Conservation (phyloP, 192 early-diverging fungal genomes). For the Chytriomyces sp. region DNA sequence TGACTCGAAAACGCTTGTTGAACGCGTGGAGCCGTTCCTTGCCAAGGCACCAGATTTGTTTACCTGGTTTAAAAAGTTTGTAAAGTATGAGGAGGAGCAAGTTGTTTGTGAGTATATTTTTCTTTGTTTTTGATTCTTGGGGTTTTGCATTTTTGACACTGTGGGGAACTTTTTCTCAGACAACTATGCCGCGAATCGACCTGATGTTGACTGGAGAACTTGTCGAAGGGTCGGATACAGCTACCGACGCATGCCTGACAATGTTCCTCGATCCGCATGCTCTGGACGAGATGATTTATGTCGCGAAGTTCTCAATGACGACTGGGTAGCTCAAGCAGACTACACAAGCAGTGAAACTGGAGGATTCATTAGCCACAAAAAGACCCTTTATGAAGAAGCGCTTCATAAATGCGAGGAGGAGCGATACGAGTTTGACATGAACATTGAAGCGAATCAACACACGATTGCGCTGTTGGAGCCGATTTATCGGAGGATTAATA, state of each 20-base stretch:
- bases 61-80: constrained; percentile 91
- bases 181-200: constrained; percentile 65
- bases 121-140: background rate
- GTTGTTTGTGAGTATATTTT: constrained; percentile 62
- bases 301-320: constrained; percentile 95
- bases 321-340: constrained; percentile 91
- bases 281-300: constrained; percentile 92
- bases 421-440: constrained; percentile 96
- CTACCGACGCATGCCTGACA: constrained; percentile 71
- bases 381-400: constrained; percentile 92
- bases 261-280: constrained; percentile 62
- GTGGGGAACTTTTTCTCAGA: constrained; percentile 46
- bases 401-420: constrained; percentile 96
- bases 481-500: constrained; percentile 81
- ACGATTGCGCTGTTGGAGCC: constrained; percentile 90
- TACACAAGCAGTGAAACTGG: constrained; percentile 82
- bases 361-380: constrained; percentile 88
- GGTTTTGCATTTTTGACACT: no score
- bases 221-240: constrained; percentile 72
- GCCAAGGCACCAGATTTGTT: constrained; percentile 83
- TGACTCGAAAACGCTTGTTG: constrained; percentile 80
- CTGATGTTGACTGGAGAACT: constrained; percentile 67
- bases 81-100: constrained; percentile 81
- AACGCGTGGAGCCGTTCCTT: constrained; percentile 85
- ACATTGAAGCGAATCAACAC: constrained; percentile 92